A percentile compares a stretch with the other conserved stretches of the same genome.
Conservation (phyloP, 306 rosid species). For the Comarum palustre region DNA sequence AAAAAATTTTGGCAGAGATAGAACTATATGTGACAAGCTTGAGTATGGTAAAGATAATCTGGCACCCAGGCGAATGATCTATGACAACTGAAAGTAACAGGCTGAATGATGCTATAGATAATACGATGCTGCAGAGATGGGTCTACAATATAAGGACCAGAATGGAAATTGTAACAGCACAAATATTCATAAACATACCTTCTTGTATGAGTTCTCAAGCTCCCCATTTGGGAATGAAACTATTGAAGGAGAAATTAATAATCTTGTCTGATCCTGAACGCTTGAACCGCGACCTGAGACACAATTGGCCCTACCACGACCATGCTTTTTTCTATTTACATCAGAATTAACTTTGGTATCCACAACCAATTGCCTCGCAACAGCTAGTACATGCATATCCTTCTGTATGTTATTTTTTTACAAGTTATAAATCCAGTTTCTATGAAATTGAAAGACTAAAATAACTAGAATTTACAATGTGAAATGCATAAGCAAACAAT, state of each 20-base stretch:
- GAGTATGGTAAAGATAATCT: not conserved
- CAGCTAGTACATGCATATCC: conserved; percentile 54
- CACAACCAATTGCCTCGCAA: conserved; percentile 54
- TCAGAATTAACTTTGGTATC: conserved; percentile 60
- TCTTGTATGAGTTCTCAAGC: conserved; percentile 49
- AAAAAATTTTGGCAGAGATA: not conserved
- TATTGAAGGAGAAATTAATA: conserved; percentile 48
- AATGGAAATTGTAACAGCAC: conserved; percentile 16
- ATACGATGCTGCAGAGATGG: not conserved
- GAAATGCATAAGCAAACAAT: not conserved
- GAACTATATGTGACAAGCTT: not conserved
- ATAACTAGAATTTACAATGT: not conserved
- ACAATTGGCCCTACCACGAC: conserved; percentile 83
- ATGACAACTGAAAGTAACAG: not conserved
- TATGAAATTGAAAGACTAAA: not conserved
- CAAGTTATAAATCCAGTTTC: conserved; percentile 1
- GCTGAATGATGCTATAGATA: not conserved
- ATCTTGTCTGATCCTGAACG: conserved; percentile 58
- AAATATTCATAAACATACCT: conserved; percentile 43
- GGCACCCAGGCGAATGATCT: not conserved
- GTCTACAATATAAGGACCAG: conserved; percentile 11
- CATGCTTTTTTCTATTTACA: conserved; percentile 66
- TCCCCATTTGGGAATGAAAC: conserved; percentile 69
- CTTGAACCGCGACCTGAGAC: conserved; percentile 77
- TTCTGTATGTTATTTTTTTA: conserved; percentile 1